These are phyloP conservation scores for Pseudevernia furfuracea DNA, from an alignment of 495 filamentous ascomycete species.

Conservation along the genomic window DNA sequence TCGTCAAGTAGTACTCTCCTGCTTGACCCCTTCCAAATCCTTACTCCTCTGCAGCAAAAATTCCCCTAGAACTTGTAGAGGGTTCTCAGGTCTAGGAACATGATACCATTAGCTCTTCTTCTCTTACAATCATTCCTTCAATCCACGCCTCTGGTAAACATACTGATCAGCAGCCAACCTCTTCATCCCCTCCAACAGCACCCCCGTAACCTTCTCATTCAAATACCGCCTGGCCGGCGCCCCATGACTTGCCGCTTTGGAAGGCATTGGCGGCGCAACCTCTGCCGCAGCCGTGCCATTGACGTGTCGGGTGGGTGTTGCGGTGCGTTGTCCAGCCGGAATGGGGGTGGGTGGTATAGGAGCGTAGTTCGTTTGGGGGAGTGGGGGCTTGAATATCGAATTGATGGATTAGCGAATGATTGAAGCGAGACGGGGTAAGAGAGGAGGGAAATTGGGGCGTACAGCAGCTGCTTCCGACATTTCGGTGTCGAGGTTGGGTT, in stretches of 20 bases:
- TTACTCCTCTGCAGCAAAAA: slow-evolving; percentile 74
- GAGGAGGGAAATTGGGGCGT: neutral
- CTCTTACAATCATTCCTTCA: neutral
- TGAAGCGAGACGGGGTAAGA: too few species aligned
- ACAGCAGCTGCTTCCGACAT: slow-evolving; percentile 21
- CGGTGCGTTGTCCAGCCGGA: slow-evolving; percentile 34
- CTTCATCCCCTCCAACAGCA: slow-evolving; percentile 90
- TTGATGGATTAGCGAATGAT: neutral
- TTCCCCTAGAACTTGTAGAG: slow-evolving; percentile 76
- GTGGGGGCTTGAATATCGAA: slow-evolving; percentile 23
- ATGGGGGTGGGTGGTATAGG: slow-evolving; percentile 31
- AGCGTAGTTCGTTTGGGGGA: slow-evolving; percentile 15
- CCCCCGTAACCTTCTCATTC: slow-evolving; percentile 78
- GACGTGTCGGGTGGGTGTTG: slow-evolving; percentile 42
- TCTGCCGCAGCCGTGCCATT: slow-evolving; percentile 35
- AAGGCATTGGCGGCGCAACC: slow-evolving; percentile 27
- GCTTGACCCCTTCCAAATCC: slow-evolving; percentile 50
- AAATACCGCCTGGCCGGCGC: slow-evolving; percentile 82
- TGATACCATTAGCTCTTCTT: too few species aligned
- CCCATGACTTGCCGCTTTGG: slow-evolving; percentile 52
- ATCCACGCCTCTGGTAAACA: too few species aligned
- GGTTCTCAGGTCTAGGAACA: slow-evolving; percentile 72
- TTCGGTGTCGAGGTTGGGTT: slow-evolving; percentile 18
- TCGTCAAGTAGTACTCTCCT: neutral
- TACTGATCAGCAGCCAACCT: slow-evolving; percentile 73